phyloP scores from a whole-genome alignment of 2,329 filamentous ascomycete genomes.

The Xylariales sp. region DNA sequence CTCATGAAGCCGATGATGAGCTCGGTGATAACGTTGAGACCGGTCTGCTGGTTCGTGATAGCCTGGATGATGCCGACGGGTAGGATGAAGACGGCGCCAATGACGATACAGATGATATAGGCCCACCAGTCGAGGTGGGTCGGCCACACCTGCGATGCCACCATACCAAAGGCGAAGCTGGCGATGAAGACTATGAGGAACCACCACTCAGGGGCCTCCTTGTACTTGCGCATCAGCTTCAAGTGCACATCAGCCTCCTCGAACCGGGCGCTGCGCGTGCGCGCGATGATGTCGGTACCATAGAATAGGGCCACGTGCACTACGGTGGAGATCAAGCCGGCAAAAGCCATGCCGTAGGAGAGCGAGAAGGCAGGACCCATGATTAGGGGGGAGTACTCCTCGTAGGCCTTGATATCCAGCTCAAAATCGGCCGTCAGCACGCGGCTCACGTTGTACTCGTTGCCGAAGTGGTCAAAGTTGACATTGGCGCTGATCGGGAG shows the following conservation, averaged over 20 bases:
- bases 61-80: conserved; percentile 42
- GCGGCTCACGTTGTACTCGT: conserved; percentile 37
- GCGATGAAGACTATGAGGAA: conserved; percentile 40
- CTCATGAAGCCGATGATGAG: conserved; percentile 71
- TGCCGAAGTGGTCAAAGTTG: conserved; percentile 48
- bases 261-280: conserved; percentile 23
- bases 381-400: conserved; percentile 43
- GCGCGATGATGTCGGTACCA: conserved; percentile 42
- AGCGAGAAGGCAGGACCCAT: conserved; percentile 52
- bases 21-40: conserved; percentile 61
- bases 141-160: conserved; percentile 27
- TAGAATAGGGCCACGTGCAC: conserved; percentile 49
- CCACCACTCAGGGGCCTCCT: conserved; percentile 54
- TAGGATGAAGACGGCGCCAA: conserved; percentile 33
- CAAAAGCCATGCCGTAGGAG: conserved; percentile 54
- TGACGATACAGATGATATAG: conserved; percentile 32
- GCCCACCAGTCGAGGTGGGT: conserved; percentile 42
- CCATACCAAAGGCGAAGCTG: conserved; percentile 45
- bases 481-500: conserved; percentile 40
- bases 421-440: conserved; percentile 39
- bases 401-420: conserved; percentile 38
- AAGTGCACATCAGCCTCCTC: conserved; percentile 47
- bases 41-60: conserved; percentile 44
- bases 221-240: conserved; percentile 53
- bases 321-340: conserved; percentile 47